These are phyloP conservation scores for Sphagnurus paluster DNA, from an alignment of 1,284 basidiomycete species.

Conservation along the genomic window DNA sequence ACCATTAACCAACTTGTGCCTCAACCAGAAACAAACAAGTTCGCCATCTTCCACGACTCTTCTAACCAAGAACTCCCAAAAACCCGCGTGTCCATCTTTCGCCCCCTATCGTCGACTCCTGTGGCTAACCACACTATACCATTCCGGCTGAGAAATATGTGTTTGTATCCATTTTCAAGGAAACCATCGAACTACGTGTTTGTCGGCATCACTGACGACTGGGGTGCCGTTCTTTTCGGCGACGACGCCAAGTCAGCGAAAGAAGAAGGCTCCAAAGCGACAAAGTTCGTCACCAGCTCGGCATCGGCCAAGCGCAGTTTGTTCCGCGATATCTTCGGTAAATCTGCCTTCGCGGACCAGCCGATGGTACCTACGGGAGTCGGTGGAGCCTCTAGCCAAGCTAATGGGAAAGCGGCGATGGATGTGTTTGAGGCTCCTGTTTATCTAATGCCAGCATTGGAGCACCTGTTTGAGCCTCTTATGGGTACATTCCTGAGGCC, in stretches of 20 bases:
- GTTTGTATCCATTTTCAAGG: constrained; percentile 44
- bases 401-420: constrained; percentile 41
- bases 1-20: constrained; percentile 47
- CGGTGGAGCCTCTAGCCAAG: constrained; percentile 25
- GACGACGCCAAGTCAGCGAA: constrained; percentile 45
- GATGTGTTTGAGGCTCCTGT: constrained; percentile 72
- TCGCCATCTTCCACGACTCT: constrained; percentile 53
- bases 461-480: constrained; percentile 73
- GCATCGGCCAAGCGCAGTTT: constrained; percentile 53
- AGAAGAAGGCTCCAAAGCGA: constrained; percentile 43
- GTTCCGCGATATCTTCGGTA: constrained; percentile 86
- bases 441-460: constrained; percentile 80
- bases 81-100: constrained; percentile 51
- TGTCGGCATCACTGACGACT: constrained; percentile 65
- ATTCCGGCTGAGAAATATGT: constrained; percentile 54
- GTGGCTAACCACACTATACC: constrained; percentile 49
- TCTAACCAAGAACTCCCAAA: constrained; percentile 29
- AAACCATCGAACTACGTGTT: constrained; percentile 46
- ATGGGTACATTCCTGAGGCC: constrained; percentile 64
- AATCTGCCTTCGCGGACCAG: constrained; percentile 51
- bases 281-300: constrained; percentile 39
- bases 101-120: constrained; percentile 44
- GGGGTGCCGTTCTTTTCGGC: constrained; percentile 65
- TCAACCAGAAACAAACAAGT: constrained; percentile 57
- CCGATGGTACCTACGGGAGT: constrained; percentile 21